Percentiles rank a stretch among this genome's conserved stretches.
Evolutionary conservation across 2,329 filamentous ascomycete species (phyloP).

Genomic region (Trichoderma breve): DNA sequence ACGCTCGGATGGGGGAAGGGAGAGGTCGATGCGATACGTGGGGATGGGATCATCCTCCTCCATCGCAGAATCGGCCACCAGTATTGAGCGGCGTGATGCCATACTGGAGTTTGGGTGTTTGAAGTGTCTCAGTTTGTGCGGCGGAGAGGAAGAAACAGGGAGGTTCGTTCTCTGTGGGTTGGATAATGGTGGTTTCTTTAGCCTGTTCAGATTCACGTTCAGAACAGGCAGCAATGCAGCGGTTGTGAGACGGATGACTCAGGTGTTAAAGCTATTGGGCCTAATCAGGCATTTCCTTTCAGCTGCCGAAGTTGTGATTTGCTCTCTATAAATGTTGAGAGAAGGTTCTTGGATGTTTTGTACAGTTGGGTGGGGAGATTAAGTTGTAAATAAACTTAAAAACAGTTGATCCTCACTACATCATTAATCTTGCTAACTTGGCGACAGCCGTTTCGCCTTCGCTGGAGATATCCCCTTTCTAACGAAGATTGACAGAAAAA

Average conservation of each 20-base stretch:
- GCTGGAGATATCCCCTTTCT: background rate
- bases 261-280: background rate
- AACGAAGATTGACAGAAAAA: background rate
- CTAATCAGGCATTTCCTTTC: background rate
- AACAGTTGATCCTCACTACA: background rate
- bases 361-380: background rate
- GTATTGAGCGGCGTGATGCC: background rate
- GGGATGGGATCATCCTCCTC: background rate
- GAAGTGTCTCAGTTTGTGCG: background rate
- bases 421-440: background rate
- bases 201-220: background rate
- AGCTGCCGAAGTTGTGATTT: background rate
- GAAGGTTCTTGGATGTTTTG: background rate
- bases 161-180: background rate
- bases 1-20: background rate
- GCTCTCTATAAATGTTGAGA: background rate
- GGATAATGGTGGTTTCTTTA: background rate
- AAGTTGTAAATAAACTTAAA: background rate
- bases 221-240: background rate
- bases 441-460: too few species aligned
- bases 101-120: background rate
- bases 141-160: background rate
- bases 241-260: background rate
- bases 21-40: background rate
- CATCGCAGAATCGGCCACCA: background rate